Evolutionary conservation across 129 eudicot species (phyloP).

Genomic region (Apium graveolens): DNA sequence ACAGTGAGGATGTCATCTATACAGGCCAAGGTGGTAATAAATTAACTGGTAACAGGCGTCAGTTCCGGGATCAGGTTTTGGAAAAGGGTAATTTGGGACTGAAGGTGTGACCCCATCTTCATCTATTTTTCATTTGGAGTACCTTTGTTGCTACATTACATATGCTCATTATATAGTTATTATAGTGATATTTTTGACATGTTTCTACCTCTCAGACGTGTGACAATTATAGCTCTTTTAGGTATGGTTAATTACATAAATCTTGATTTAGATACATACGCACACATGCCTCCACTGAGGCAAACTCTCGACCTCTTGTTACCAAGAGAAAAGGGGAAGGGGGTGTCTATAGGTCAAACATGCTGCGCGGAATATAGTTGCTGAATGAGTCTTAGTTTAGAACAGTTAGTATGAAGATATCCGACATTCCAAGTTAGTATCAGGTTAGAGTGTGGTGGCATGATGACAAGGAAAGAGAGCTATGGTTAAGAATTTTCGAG

Average conservation of each 20-base stretch:
- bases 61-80: constrained; percentile 64
- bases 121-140: neutral
- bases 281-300: too few relatives aligned
- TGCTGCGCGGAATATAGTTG: neutral
- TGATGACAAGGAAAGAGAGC: neutral
- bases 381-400: neutral
- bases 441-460: neutral
- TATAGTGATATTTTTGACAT: neutral
- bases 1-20: constrained; percentile 64
- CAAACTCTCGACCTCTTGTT: too few relatives aligned
- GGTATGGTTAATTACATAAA: neutral
- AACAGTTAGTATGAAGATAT: neutral
- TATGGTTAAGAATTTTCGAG: too few relatives aligned
- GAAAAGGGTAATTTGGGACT: constrained; percentile 74
- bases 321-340: too few relatives aligned
- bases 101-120: constrained; percentile 36
- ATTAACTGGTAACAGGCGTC: constrained; percentile 63
- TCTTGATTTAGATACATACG: too few relatives aligned
- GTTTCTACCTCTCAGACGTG: neutral
- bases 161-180: neutral
- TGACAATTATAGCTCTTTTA: neutral
- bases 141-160: neutral
- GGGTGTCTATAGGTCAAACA: too few relatives aligned
- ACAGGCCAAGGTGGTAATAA: constrained; percentile 98
- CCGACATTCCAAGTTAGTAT: neutral